Evolutionary conservation across 202 grass and related monocot genomes (phyloP), one percentile per base, ranked within the genome.

Genomic region (Tripidium arundinaceum): DNA sequence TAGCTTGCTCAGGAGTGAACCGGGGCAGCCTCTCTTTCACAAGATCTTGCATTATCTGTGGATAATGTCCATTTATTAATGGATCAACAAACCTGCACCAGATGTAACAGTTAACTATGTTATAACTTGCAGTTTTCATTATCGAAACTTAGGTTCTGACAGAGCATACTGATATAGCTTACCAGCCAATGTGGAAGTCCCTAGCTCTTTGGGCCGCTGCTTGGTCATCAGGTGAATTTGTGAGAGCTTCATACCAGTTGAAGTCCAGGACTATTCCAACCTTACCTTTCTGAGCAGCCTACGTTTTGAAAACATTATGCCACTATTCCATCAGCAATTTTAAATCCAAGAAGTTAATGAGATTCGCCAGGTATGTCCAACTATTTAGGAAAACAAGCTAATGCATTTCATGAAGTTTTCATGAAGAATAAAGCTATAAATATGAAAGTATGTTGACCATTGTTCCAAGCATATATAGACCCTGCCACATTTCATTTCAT

Each of bases 121-220:
- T 39, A 73, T 10, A 16, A 86, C n/a, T n/a, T n/a, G n/a, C n/a
- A n/a, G n/a, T n/a, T n/a, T n/a, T n/a, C n/a, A n/a, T n/a, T n/a
- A n/a, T n/a, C n/a, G n/a, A n/a, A n/a, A n/a, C n/a, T n/a, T n/a
- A n/a, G n/a, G n/a, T n/a, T n/a, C n/a, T n/a, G n/a, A n/a, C n/a
- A n/a, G n/a, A n/a, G n/a, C n/a, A n/a, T n/a, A n/a, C n/a, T n/a
- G 78, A 62, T 66, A 42, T 39, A 68, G 72, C 68, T 77, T 93
- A 97, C 94, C 94, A 97, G 74, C 94, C 94, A 86, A 93, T 61
- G 86, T 97, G 91, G 70, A 93, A 97, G 62, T 97, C 94, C 76
- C 91, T 88, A 15, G 94, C 89, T 78, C 94, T 93, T 74, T 89
- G 88, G 38, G 88, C 90, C 58, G 93, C 93, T 71, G 84, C 83